phyloP scores from a whole-genome alignment of 768 basidiomycete genomes.

The Termitomyces sp. region DNA sequence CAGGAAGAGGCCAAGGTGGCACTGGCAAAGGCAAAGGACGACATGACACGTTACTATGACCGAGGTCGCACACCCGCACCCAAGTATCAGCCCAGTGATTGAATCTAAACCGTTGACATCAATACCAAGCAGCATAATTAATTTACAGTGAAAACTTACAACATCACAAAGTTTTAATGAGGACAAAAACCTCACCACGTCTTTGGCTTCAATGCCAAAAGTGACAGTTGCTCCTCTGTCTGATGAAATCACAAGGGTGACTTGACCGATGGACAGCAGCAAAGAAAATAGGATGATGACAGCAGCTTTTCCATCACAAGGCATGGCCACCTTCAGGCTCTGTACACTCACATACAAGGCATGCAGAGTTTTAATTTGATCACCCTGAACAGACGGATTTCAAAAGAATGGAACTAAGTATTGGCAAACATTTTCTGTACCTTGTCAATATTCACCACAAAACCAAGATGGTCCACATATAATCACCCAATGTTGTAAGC shows the following conservation, averaged over 20 bases:
- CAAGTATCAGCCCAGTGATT: too few relatives aligned
- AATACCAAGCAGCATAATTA: neutral
- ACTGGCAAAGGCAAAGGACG: too few relatives aligned
- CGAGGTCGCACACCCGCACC: too few relatives aligned
- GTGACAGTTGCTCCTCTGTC: slow-evolving; percentile 26
- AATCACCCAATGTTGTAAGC: slow-evolving; percentile 41
- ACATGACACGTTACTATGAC: too few relatives aligned
- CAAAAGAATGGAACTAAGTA: slow-evolving; percentile 4
- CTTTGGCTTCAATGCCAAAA: slow-evolving; percentile 36
- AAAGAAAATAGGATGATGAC: slow-evolving; percentile 32
- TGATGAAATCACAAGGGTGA: slow-evolving; percentile 19
- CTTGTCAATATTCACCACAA: slow-evolving; percentile 52
- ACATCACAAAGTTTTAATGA: slow-evolving; percentile 44
- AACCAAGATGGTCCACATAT: slow-evolving; percentile 48
- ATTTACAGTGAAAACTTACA: slow-evolving; percentile 32
- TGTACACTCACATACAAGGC: slow-evolving; percentile 39
- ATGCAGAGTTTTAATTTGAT: slow-evolving; percentile 50
- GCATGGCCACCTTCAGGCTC: slow-evolving; percentile 23
- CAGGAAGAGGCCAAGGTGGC: too few relatives aligned
- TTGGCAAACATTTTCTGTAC: slow-evolving; percentile 18
- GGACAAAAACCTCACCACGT: slow-evolving; percentile 37
- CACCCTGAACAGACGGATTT: slow-evolving; percentile 27
- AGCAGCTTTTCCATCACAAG: slow-evolving; percentile 23
- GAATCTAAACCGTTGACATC: slow-evolving; percentile 5
- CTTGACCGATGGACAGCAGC: slow-evolving; percentile 39